Base-by-base conservation (phyloP, 208 protist genomes). In the Leishmania amazonensis region DNA sequence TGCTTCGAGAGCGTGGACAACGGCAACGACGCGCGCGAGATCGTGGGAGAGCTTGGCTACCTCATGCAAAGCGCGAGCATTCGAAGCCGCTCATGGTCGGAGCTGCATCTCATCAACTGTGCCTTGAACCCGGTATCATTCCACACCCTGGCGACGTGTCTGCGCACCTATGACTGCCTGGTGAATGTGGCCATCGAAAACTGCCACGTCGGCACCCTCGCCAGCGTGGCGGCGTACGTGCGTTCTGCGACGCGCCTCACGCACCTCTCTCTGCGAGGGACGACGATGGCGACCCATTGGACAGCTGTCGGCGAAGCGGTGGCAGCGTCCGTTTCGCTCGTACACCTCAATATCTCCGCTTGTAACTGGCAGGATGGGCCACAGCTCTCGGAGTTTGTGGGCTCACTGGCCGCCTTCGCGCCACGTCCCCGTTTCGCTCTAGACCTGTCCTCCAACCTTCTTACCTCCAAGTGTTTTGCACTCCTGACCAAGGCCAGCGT, bases 221-320 rank as follows among this genome's bases (percentile, higher is more conserved):
- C 81, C 28, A 76, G 77, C 19, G 24, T 96, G 35, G 81, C 78
- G 7, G 75, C 57, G 38, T 90, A 88, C 78, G 78, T 93, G 45
- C 78, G 60, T 6, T 28, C 58, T 67, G 80, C 87, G 5, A 70
- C 75, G 45, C 62, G 45, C 2, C 85, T 96, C 45, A 79, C 72
- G 2, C 82, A 75, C 11, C 87, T 96, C 53, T 92, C 90, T 2
- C 83, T 96, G 17, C 85, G 86, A 72, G 86, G 85, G 31, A 94
- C 86, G 53, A 68, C 83, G 11, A 83, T 89, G 74, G 75, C 79
- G 49, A 83, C 76, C 64, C 78, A 88, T 62, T 95, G 81, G 85
- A 76, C 31, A 21, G 35, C 57, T 21, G 80, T 95, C 42, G 90
- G 78, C 54, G 45, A 40, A 40, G 85, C 84, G 9, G 86, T 94